Evolutionary conservation across 805 yeast genomes (phyloP), one percentile per base, ranked within the genome.

Genomic region (Groenewaldozyma tartarivorans): DNA sequence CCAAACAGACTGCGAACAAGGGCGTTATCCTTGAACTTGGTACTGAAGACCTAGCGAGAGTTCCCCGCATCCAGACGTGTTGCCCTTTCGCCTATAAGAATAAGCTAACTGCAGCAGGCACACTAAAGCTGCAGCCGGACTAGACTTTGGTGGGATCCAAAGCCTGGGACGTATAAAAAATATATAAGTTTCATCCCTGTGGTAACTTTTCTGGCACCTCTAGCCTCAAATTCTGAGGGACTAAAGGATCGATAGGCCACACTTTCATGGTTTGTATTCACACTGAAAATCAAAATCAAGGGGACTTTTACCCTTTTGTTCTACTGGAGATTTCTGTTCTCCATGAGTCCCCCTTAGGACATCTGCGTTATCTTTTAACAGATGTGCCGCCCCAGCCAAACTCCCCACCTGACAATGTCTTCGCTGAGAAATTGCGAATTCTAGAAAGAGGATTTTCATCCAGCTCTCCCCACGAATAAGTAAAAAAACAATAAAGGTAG

Each of bases 191-290:
- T 16, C 11, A 60, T 58, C 64, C 62, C 65, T 58, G 66, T 60
- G 65, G 63, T 61, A 60, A 60, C 65, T 61, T 61, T 61, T 61
- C 57, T 63, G 66, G 67, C 65, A 62, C 65, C 67, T 63, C 67
- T 62, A 61, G 67, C 67, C 63, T 63, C 67, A 61, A 61, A 57
- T 53, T 58, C 67, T 58, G 66, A 60, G 64, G 66, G 61, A 57
- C 63, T 61, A 62, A 63, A 64, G 68, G 67, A 64, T 63, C 69
- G 68, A 64, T 66, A 64, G 69, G 69, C 68, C 67, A 63, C 69
- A 62, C 66, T 65, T 63, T 63, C 68, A 62, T 62, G 67, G 66
- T 62, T 62, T 62, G 64, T 58, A 62, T 58, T 63, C 67, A 62
- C 68, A 62, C 67, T 63, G 68, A 63, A 63, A 62, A 63, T 62